A percentile compares a stretch with the other conserved stretches of the same genome.
Evolutionary conservation across 2,329 filamentous ascomycete genomes (phyloP).

Genomic region (Colletotrichum scovillei): DNA sequence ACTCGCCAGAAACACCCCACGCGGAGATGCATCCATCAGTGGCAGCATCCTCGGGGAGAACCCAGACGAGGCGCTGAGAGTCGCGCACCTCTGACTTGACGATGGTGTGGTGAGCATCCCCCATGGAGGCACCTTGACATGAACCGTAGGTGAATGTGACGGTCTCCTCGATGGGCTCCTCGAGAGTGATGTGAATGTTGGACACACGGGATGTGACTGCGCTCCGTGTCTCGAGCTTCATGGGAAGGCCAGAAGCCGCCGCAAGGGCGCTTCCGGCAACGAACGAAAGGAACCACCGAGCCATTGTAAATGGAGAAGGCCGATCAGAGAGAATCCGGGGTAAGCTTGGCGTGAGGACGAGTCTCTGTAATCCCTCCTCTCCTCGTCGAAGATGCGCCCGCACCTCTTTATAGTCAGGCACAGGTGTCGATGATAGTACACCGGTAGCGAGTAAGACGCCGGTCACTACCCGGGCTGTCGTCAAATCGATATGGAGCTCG

Average conservation of each 20-base stretch:
- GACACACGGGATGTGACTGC: conserved; percentile 47
- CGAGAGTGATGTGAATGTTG: conserved; percentile 43
- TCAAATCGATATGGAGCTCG: neutral
- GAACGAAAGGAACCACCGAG: conserved; percentile 33
- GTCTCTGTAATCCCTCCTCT: neutral
- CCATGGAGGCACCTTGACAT: conserved; percentile 31
- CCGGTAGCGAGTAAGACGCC: neutral
- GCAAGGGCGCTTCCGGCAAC: conserved; percentile 30
- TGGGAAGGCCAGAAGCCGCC: conserved; percentile 39
- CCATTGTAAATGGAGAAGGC: conserved; percentile 21
- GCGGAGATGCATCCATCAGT: conserved; percentile 53
- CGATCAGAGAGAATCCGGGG: conserved; percentile 4
- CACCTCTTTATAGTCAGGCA: conserved; percentile 18
- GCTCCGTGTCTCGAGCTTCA: conserved; percentile 49
- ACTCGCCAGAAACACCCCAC: conserved; percentile 45
- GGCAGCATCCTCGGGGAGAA: conserved; percentile 38
- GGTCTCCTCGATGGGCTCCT: conserved; percentile 34
- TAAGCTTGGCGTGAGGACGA: conserved; percentile 17
- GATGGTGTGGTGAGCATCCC: conserved; percentile 38
- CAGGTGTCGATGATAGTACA: neutral
- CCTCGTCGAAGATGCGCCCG: neutral
- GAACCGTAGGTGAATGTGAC: conserved; percentile 41
- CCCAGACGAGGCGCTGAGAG: conserved; percentile 40
- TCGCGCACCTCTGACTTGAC: conserved; percentile 34
- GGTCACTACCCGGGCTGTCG: neutral